Base-by-base conservation (phyloP, 208 protist genomes). In the Leishmania turanica region DNA sequence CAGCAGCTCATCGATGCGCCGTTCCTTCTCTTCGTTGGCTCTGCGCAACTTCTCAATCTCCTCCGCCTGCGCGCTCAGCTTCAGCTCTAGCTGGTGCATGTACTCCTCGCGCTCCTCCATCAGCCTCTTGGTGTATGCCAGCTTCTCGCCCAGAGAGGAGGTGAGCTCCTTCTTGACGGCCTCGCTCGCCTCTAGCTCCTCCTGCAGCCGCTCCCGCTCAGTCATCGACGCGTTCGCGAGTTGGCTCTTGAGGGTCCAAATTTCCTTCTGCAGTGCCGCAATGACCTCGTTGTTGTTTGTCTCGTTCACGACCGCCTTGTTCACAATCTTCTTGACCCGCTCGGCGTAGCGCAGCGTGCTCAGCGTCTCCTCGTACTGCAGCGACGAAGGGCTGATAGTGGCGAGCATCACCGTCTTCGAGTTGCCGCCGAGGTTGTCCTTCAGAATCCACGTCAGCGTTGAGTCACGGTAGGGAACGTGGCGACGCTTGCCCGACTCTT, bases 361-460 rank as follows among this genome's bases (percentile, higher is more conserved):
- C 74, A 96, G 79, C 6, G 92, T 94, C 82, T 98, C 95, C 42
- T 84, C 66, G 27, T 88, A 85, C 73, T 89, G 95, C 56, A 62
- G 79, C 31, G 77, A 80, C 9, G 91, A 86, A 2, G 95, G 93
- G 37, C 92, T 80, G 53, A 97, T 88, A 75, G 95, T 93, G n/a
- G 89, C 93, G 27, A 99, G 89, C 64, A 96, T 89, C 49, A 98
- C 84, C 1, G 90, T 89, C 64, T 89, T 90, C 19, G 66, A 88
- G 51, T 84, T 77, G 71, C 95, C 92, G 3, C 89, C 84, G 69
- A 97, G 89, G 60, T 89, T 90, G 37, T 81, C 83, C 74, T 94
- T 95, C 0, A 99, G 90, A 40, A 99, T 87, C 79, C 93, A 91
- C 19, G 97, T 99, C 47, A 99, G 93, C 86, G 97, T 98, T 9